These are phyloP conservation scores for Apodospora peruviana DNA, from an alignment of 495 filamentous ascomycete species.

Conservation along the genomic window DNA sequence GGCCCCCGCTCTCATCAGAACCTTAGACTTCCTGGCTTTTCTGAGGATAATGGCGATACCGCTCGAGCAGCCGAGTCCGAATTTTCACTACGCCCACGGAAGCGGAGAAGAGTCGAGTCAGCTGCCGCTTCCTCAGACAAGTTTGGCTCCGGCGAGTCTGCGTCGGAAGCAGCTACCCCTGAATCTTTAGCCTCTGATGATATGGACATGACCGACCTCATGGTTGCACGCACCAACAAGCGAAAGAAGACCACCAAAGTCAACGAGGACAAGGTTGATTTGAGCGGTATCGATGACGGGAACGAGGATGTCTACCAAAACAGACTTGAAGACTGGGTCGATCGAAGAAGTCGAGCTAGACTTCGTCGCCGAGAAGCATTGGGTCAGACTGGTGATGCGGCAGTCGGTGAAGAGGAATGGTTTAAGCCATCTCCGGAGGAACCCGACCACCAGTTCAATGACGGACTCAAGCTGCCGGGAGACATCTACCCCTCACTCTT, in stretches of 20 bases:
- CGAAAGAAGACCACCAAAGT: conserved; percentile 34
- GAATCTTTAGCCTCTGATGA: conserved; percentile 28
- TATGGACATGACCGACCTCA: conserved; percentile 29
- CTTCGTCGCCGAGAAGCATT: conserved; percentile 33
- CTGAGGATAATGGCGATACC: conserved; percentile 35
- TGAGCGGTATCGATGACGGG: conserved; percentile 82
- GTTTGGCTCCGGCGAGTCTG: conserved; percentile 26
- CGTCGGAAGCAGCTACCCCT: conserved; percentile 20
- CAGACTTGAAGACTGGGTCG: conserved; percentile 70
- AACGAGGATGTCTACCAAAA: conserved; percentile 77
- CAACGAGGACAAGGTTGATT: conserved; percentile 52
- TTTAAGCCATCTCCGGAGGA: conserved; percentile 76
- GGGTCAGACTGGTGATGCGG: conserved; percentile 25
- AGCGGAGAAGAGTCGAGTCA: conserved; percentile 32
- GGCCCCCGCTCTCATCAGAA: conserved; percentile 71
- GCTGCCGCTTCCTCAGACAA: conserved; percentile 40
- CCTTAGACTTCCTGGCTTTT: conserved; percentile 73
- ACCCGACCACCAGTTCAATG: conserved; percentile 64
- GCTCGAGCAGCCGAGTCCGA: conserved; percentile 35
- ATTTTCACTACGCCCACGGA: conserved; percentile 45
- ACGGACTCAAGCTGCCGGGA: conserved; percentile 75
- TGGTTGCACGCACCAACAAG: conserved; percentile 30
- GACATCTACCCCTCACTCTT: conserved; percentile 88
- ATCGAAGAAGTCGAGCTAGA: conserved; percentile 62
- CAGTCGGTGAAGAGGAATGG: conserved; percentile 65